Evolutionary conservation across 805 yeast genomes (phyloP), one percentile per base, ranked within the genome.

Genomic region (Middelhovenomyces tepae): DNA sequence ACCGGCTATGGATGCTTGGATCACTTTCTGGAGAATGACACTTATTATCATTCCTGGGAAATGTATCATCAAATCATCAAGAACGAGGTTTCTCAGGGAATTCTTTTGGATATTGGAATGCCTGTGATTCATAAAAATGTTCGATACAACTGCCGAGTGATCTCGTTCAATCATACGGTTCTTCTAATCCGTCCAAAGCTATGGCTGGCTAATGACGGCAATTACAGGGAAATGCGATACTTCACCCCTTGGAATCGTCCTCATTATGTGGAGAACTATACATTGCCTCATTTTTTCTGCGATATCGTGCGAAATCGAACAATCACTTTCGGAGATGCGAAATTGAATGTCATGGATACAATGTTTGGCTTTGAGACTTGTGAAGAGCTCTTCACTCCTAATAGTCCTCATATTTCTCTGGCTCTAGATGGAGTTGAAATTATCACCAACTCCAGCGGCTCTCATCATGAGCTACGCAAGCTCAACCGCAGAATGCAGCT

Each of bases 291-390:
- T 35, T 52, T 64, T 44, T 74, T 91, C 35, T 74, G 73, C 40
- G 65, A 66, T 40, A 54, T 79, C 29, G 73, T 87, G 0, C 78
- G 76, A 11, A 95, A 86, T 55, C 43, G 57, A 16, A 57, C 64
- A 8, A 93, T 84, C 9, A 72, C 71, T 18, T 77, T 91, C 57
- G 99, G 99, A 32, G 97, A 91, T 64, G 93, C 93, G 36, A 81
- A 84, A 3, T 63, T 91, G 27, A 73, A 80, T 33, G 81, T 95
- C 1, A 53, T 74, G 38, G 96, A 87, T 48, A 85, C 97, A 0
- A 77, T 80, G 27, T 67, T 91, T 36, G 99, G 99, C n/a, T 84
- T 89, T 28, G 99, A 91, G 58, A 93, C 99, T 0, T 91, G 99
- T 57, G 99, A 91, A 56, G 99, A 91, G 57, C 65, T 91, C 37